Base-by-base conservation (phyloP, 768 basidiomycete species). In the Mycena floridula region DNA sequence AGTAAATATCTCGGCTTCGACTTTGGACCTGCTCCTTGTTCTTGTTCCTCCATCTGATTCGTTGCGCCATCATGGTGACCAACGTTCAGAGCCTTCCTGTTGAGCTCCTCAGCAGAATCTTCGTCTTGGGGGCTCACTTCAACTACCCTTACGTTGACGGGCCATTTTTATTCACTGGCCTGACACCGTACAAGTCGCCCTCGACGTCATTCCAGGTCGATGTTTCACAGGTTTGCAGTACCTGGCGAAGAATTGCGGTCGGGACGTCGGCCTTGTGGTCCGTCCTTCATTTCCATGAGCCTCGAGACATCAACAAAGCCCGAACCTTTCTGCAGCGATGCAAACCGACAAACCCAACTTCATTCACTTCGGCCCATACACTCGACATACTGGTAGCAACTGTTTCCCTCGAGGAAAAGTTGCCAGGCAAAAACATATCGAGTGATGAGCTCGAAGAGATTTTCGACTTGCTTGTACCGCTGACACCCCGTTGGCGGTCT, bases 71-170 rank as follows among this genome's bases (percentile, higher is more conserved):
- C 28, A 30, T n/a, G 9, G 18, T 18, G 4, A 35, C 18, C 32
- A 35, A 15, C 15, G 7, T 35, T 18, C 32, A 35, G 4, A 3
- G 15, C 7, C 32, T 82, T 39, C 81, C 81, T 24, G 70, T 77
- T 42, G 82, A 85, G 51, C 65, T 84, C 42, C 63, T 85, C 45
- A 62, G 74, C 16, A 63, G 74, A 36, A 73, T 84, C 18, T 81
- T 82, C 59, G 51, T 70, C 45, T 63, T 79, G n/a, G 79, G 78
- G 45, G 64, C 72, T 36, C 59, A 58, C 24, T 65, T 63, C 43
- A 67, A 73, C 44, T 61, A 69, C 39, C 72, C 71, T 1, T 72
- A 73, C 55, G 50, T 58, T 20, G 61, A 62, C 35, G 70, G 73
- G 2, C 75, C 75, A 3, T 76, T 76, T 51, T 63, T 76, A 24